These are phyloP conservation scores for Colletotrichum magnum DNA, from an alignment of 2,329 filamentous ascomycete genomes.

Conservation along the genomic window DNA sequence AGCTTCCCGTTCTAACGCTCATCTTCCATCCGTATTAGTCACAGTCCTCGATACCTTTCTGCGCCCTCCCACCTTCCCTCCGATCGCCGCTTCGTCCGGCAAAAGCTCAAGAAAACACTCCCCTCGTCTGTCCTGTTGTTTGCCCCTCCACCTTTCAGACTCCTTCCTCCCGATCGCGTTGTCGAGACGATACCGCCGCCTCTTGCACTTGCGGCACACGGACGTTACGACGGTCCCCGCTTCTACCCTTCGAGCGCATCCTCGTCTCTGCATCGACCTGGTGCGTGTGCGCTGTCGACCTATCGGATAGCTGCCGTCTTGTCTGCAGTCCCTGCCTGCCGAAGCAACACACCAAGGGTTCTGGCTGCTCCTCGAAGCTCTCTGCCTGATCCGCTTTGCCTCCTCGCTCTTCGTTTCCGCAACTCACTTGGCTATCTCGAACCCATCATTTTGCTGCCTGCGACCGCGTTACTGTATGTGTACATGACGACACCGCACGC, in stretches of 20 bases:
- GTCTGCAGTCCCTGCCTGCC: conserved; percentile 44
- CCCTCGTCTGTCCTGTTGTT: conserved; percentile 11
- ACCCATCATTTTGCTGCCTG: background rate
- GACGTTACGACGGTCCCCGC: conserved; percentile 34
- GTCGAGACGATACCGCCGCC: conserved; percentile 27
- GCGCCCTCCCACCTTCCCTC: conserved; percentile 14
- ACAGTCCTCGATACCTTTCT: conserved; percentile 21
- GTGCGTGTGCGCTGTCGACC: conserved; percentile 38
- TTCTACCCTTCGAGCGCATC: conserved; percentile 28
- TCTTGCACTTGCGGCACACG: conserved; percentile 30
- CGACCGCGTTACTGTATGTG: conserved; percentile 43
- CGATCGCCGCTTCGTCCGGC: conserved; percentile 18
- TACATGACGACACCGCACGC: conserved; percentile 58
- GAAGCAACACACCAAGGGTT: conserved; percentile 35
- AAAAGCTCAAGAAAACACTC: conserved; percentile 8
- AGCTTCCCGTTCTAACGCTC: conserved; percentile 34
- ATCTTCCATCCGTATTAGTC: conserved; percentile 38
- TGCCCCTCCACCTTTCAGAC: conserved; percentile 11
- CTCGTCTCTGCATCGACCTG: conserved; percentile 34
- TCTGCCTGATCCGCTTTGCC: conserved; percentile 41
- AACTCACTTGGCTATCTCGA: conserved; percentile 1
- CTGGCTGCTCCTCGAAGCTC: conserved; percentile 27
- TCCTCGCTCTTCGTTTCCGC: conserved; percentile 33
- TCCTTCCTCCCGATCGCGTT: conserved; percentile 3
- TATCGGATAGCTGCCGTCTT: conserved; percentile 51